phyloP scores from a whole-genome alignment of 805 yeast species.

The Candida stauntonica region DNA sequence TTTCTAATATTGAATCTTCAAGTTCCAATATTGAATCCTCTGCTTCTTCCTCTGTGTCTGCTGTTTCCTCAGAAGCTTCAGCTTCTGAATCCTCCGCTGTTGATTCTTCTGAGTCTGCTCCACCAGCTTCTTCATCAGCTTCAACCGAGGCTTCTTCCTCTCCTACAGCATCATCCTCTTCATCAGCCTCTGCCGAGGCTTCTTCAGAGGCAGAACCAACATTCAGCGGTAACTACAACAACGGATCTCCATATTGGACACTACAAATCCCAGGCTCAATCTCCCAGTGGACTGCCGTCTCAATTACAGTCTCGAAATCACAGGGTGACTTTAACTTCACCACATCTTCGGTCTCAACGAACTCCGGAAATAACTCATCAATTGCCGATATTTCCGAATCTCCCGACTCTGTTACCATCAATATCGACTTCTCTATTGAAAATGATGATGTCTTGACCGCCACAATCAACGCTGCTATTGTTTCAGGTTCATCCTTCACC shows the following conservation, averaged over 20 bases:
- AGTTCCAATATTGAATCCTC: no score
- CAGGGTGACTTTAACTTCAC: not conserved
- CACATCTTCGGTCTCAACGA: not conserved
- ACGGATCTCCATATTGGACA: conserved; percentile 14
- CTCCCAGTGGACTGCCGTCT: conserved; percentile 2
- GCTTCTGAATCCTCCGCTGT: conserved; percentile 10
- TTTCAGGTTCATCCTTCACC: conserved; percentile 13
- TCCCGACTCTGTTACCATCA: conserved; percentile 1
- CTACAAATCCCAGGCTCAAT: conserved; percentile 1
- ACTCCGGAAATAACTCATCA: conserved; percentile 5
- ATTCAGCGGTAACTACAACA: conserved; percentile 7
- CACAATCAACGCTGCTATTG: conserved; percentile 7
- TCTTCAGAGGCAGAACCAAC: not conserved
- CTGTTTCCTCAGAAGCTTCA: conserved; percentile 18
- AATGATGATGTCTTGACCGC: conserved; percentile 1
- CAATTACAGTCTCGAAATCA: not conserved
- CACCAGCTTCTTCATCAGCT: no score
- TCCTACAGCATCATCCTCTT: not conserved
- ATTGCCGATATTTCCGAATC: conserved; percentile 1
- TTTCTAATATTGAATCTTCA: no score
- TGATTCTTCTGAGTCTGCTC: conserved; percentile 7
- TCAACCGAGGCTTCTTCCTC: conserved; percentile 9
- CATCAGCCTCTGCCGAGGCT: not conserved
- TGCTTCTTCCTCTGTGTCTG: no score
- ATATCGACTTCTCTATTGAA: conserved; percentile 1